Evolutionary conservation across 2,329 filamentous ascomycete species (phyloP).

Genomic region (Hortaea sp.): DNA sequence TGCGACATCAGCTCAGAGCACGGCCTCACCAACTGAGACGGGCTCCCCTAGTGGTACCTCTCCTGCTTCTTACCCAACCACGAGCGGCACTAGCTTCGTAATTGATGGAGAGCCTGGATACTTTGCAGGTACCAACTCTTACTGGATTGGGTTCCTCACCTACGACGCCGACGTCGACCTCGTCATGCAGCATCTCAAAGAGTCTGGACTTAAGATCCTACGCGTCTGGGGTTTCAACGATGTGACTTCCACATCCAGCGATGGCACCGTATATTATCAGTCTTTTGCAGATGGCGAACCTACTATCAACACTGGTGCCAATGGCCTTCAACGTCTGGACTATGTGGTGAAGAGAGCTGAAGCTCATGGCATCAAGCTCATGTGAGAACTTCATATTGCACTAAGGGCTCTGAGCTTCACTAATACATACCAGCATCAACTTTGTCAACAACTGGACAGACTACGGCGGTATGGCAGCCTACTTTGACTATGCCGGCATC

Average conservation of each 20-base stretch:
- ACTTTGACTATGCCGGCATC: constrained; percentile 46
- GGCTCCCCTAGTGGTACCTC: constrained; percentile 2
- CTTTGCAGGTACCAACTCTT: constrained; percentile 46
- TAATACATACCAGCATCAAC: constrained; percentile 37
- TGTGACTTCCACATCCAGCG: constrained; percentile 33
- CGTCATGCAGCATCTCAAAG: constrained; percentile 35
- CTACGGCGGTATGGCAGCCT: constrained; percentile 54
- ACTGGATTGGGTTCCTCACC: constrained; percentile 45
- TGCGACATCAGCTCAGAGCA: background rate
- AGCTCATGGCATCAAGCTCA: constrained; percentile 33
- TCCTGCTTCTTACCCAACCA: constrained; percentile 6
- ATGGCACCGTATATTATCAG: constrained; percentile 46
- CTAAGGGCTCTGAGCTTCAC: constrained; percentile 27
- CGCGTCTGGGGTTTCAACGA: constrained; percentile 57
- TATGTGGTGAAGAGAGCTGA: constrained; percentile 53
- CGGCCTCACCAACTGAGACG: background rate
- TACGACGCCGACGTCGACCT: constrained; percentile 46
- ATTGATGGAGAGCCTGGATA: constrained; percentile 38
- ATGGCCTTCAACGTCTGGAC: constrained; percentile 56
- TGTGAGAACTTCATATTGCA: constrained; percentile 19
- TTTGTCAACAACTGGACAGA: constrained; percentile 63
- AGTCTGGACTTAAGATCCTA: constrained; percentile 47
- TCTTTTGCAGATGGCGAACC: constrained; percentile 40
- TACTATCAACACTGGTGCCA: constrained; percentile 52
- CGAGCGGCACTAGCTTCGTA: constrained; percentile 23